Evolutionary conservation across 2,329 filamentous ascomycete genomes (phyloP).

Genomic region (Fusarium sp.): DNA sequence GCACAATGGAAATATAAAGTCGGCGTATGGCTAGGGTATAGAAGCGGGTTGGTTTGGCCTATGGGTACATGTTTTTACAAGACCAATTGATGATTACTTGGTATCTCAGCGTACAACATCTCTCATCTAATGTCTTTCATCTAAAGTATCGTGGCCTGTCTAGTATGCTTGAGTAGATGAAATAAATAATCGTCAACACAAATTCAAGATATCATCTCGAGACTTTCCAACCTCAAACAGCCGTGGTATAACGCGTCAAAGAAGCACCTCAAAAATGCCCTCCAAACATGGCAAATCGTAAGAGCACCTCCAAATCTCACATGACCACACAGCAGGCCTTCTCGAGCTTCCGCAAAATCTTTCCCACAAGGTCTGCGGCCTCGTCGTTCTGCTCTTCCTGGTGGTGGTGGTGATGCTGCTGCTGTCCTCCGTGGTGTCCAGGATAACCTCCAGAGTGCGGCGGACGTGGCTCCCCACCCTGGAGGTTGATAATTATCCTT

Average conservation of each 20-base stretch:
- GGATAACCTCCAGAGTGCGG: constrained; percentile 51
- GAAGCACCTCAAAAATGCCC: constrained; percentile 2
- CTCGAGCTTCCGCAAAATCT: constrained; percentile 70
- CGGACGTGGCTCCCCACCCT: constrained; percentile 71
- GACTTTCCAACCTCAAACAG: constrained; percentile 12
- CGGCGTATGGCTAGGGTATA: not conserved
- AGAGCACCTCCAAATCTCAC: constrained; percentile 54
- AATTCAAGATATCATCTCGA: not conserved
- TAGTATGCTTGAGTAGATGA: constrained; percentile 7
- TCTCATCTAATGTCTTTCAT: constrained; percentile 8
- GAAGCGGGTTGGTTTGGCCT: not conserved
- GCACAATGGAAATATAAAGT: not conserved
- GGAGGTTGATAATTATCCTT: constrained; percentile 86
- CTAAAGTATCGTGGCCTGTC: constrained; percentile 12
- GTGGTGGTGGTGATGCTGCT: constrained; percentile 54
- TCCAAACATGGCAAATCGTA: constrained; percentile 9
- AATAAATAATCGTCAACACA: not conserved
- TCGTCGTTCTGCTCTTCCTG: constrained; percentile 60
- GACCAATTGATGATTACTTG: constrained; percentile 17
- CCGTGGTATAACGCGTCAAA: constrained; percentile 17
- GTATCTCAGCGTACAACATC: constrained; percentile 14
- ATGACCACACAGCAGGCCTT: constrained; percentile 79
- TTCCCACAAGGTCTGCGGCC: constrained; percentile 67
- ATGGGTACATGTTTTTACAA: constrained; percentile 1
- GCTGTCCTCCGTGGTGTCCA: constrained; percentile 53